Percentiles rank a stretch among this genome's conserved stretches.
Evolutionary conservation across 139 green algal species (phyloP).

Genomic region (Tetraselmis striata): DNA sequence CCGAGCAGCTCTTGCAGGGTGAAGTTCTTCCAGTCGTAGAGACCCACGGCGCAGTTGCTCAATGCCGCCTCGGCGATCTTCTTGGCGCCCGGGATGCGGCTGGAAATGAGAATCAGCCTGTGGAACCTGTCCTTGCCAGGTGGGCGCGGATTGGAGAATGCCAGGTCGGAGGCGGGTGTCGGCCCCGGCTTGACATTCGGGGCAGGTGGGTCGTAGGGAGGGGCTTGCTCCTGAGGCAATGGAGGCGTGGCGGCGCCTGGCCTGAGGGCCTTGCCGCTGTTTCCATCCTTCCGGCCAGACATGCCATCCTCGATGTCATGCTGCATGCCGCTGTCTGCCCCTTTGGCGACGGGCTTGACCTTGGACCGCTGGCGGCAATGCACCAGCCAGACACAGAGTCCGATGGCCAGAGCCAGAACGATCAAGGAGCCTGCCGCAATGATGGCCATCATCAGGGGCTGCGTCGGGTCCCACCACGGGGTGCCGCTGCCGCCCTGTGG

Average conservation of each 20-base stretch:
- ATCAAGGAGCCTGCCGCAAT: neutral
- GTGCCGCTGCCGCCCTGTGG: neutral
- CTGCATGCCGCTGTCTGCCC: neutral
- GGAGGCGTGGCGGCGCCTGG: neutral
- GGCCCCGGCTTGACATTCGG: neutral
- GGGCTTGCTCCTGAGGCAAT: too few species aligned
- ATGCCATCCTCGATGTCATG: neutral
- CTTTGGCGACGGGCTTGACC: neutral
- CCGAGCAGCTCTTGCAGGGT: neutral
- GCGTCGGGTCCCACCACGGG: neutral
- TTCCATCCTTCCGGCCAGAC: neutral
- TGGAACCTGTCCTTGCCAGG: neutral
- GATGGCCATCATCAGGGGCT: neutral
- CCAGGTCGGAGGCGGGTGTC: neutral
- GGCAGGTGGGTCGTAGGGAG: neutral
- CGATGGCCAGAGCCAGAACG: neutral
- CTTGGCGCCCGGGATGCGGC: neutral
- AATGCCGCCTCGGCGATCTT: neutral
- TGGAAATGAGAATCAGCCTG: neutral
- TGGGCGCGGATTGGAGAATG: neutral
- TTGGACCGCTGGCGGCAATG: neutral
- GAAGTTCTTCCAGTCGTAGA: neutral
- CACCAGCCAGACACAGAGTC: neutral
- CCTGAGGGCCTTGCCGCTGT: too few species aligned
- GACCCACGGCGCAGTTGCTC: neutral